phyloP scores from a whole-genome alignment of 2,329 filamentous ascomycete genomes.

The Aureobasidium namibiae region DNA sequence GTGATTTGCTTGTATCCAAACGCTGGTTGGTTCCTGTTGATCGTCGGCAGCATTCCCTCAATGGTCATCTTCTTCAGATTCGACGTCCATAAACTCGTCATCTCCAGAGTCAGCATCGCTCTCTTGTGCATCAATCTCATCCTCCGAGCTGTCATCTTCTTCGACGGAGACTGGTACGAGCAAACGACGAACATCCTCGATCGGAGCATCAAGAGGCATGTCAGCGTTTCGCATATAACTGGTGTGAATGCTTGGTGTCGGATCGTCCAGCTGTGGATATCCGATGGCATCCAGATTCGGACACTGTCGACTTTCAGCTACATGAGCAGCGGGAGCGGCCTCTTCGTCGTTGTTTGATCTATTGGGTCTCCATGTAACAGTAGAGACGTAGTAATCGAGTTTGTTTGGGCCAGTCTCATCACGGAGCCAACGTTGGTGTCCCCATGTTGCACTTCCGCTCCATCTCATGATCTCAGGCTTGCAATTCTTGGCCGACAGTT shows the following conservation, averaged over 20 bases:
- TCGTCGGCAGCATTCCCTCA: background rate
- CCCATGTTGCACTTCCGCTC: constrained; percentile 40
- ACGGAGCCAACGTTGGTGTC: constrained; percentile 30
- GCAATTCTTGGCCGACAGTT: constrained; percentile 19
- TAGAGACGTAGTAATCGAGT: constrained; percentile 39
- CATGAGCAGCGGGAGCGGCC: background rate
- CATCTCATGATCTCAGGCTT: constrained; percentile 28
- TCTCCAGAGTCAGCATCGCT: background rate
- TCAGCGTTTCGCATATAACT: background rate
- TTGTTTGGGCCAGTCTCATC: constrained; percentile 32
- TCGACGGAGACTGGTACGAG: background rate
- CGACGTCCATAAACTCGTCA: background rate
- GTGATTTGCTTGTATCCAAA: background rate
- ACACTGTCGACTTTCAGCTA: background rate
- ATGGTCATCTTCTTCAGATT: background rate
- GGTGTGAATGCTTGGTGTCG: background rate
- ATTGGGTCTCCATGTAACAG: constrained; percentile 29
- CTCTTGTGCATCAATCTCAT: background rate
- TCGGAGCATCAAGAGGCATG: background rate
- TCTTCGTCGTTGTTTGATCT: background rate
- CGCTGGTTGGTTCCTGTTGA: background rate
- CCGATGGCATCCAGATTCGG: background rate
- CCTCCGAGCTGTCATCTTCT: background rate
- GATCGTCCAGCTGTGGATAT: background rate
- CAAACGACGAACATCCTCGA: background rate